Base-by-base conservation (phyloP, 352 stramenopile genomes). In the Phytopythium vexans region DNA sequence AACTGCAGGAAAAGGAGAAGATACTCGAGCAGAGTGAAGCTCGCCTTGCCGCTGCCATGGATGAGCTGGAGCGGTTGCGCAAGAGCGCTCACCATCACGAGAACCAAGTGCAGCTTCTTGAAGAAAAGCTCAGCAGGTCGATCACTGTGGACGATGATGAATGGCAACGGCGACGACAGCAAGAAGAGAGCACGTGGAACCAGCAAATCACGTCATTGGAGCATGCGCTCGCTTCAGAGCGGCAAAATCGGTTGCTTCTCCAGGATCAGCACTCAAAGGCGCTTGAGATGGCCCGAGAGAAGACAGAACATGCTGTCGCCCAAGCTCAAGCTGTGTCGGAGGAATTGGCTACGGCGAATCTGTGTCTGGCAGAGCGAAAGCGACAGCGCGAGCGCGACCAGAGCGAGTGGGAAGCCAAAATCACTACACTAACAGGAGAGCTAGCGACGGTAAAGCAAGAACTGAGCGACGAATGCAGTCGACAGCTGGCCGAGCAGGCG, bases 361-460 rank as follows among this genome's bases (percentile, higher is more conserved):
- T 92, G 31, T 92, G 82, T 37, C 54, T 92, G 3, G 63, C 73
- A 4, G 82, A 92, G 52, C 61, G 82, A 4, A 89, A 90, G 50
- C 71, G 66, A 36, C 82, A 89, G 44, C 73, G 73, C 16, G 73
- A 87, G 8, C 16, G 16, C 3, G 16, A 43, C 4, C 16, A 45
- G 21, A 10, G 7, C 15, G 48, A 43, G 27, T 7, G 43, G 7
- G 37, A 53, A 4, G 35, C 5, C 12, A 21, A 15, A 6, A 11
- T 27, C 21, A 27, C 21, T 6, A 0, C 34, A 14, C 21, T 11
- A 21, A 12, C 10, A 43, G 47, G 35, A 37, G 27, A 21, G 48
- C 5, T 35, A 53, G 16, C 39, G 35, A 1, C 32, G 16, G 7
- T 35, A 37, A 35, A 37, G 48, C 6, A 37, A 16, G 7, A 12